Percentiles rank a stretch among this genome's conserved stretches.
Evolutionary conservation across 1,284 basidiomycete species (phyloP).

Genomic region (Melampsora americana): DNA sequence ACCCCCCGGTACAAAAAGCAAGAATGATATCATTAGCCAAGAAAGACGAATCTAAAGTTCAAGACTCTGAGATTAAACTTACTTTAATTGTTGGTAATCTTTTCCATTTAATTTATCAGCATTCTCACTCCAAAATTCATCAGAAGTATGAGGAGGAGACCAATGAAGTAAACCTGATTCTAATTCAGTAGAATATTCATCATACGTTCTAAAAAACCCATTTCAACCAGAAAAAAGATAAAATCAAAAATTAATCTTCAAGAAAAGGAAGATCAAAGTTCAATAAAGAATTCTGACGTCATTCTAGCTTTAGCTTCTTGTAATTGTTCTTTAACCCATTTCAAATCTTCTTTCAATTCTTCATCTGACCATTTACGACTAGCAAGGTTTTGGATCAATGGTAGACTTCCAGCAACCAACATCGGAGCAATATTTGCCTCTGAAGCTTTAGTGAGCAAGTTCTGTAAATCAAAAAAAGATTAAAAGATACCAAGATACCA

Average conservation of each 20-base stretch:
- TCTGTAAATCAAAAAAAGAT: constrained; percentile 59
- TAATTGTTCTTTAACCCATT: constrained; percentile 77
- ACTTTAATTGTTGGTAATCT: constrained; percentile 36
- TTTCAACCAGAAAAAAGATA: not conserved
- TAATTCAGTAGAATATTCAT: constrained; percentile 90
- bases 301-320: constrained; percentile 77
- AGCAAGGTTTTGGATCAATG: constrained; percentile 78
- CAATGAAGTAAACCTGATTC: constrained; percentile 85
- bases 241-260: not conserved
- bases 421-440: constrained; percentile 82
- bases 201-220: constrained; percentile 77
- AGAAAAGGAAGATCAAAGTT: constrained; percentile 39
- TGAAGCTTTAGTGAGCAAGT: constrained; percentile 77
- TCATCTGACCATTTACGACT: constrained; percentile 90
- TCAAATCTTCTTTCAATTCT: constrained; percentile 78
- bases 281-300: constrained; percentile 61
- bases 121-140: constrained; percentile 97
- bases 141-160: constrained; percentile 91
- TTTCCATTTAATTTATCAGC: constrained; percentile 63
- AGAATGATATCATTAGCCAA: not conserved
- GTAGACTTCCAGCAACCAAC: constrained; percentile 80
- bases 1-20: no score
- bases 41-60: not conserved
- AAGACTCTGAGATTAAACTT: not conserved
- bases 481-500: constrained; percentile 1